A percentile compares a stretch with the other conserved stretches of the same genome.
These are phyloP conservation scores for Suillus discolor DNA, from an alignment of 768 basidiomycete genomes.

Conservation along the genomic window DNA sequence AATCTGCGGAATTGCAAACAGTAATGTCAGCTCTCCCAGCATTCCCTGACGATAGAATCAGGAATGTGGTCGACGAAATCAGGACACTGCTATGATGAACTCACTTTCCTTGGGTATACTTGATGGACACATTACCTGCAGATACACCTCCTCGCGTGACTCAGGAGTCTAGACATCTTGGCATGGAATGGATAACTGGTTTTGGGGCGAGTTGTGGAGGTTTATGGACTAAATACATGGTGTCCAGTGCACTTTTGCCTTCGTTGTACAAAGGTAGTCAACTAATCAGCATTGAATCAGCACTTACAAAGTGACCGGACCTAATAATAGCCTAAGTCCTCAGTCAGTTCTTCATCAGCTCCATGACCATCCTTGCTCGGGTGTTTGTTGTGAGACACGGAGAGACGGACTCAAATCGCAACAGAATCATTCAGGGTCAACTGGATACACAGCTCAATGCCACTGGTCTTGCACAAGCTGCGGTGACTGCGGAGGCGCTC, in stretches of 20 bases:
- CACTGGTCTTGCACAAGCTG: constrained; percentile 60
- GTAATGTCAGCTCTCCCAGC: constrained; percentile 19
- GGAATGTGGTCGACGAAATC: constrained; percentile 53
- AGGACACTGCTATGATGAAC: constrained; percentile 37
- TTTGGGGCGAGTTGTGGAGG: not conserved
- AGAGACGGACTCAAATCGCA: constrained; percentile 71
- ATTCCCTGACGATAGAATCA: constrained; percentile 64
- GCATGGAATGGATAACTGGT: not conserved
- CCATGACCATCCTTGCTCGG: constrained; percentile 35
- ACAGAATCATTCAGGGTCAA: constrained; percentile 74
- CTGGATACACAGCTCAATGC: constrained; percentile 68
- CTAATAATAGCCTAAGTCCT: not conserved
- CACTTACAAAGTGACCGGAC: not conserved
- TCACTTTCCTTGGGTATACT: not conserved
- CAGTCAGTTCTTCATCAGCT: not conserved
- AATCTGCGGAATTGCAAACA: constrained; percentile 32
- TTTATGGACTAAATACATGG: not conserved
- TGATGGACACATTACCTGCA: not conserved
- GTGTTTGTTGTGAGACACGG: constrained; percentile 78
- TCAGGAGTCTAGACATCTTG: not conserved
- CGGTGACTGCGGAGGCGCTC: constrained; percentile 54
- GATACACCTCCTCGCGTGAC: not conserved
- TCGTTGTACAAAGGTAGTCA: not conserved
- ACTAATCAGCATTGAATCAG: not conserved
- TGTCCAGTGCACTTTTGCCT: not conserved